Conservation (phyloP, 306 rosid genomes). For the Pueraria montana region DNA sequence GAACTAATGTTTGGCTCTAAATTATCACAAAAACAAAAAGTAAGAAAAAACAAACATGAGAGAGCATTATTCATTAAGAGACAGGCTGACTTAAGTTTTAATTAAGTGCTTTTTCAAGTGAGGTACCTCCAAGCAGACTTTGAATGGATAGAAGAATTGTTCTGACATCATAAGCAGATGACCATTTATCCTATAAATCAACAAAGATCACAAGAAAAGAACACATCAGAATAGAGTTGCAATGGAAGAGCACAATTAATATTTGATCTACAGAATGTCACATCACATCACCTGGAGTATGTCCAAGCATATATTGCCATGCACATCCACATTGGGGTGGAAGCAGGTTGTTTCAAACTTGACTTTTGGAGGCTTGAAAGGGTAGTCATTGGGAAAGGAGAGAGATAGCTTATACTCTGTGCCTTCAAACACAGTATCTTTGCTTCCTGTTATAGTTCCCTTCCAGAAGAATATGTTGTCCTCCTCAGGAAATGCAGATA, state of each 20-base stretch:
- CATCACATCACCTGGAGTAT: constrained; percentile 82
- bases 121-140: constrained; percentile 80
- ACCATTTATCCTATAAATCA: constrained; percentile 41
- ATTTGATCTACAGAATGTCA: background rate
- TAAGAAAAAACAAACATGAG: background rate
- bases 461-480: constrained; percentile 97
- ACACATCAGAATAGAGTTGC: background rate
- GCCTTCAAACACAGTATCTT: constrained; percentile 92
- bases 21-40: background rate
- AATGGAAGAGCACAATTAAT: background rate
- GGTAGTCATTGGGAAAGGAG: constrained; percentile 89
- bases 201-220: background rate
- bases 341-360: constrained; percentile 88
- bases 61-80: background rate
- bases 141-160: constrained; percentile 52
- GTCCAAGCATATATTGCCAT: constrained; percentile 95
- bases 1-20: constrained; percentile 93
- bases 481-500: constrained; percentile 96
- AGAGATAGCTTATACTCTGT: constrained; percentile 85
- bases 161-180: constrained; percentile 53
- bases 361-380: constrained; percentile 94
- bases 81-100: no score
- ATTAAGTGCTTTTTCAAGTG: background rate
- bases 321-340: constrained; percentile 90
- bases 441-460: constrained; percentile 95